Conservation (phyloP, 192 early-diverging fungal genomes). For the Coemansia sp. region DNA sequence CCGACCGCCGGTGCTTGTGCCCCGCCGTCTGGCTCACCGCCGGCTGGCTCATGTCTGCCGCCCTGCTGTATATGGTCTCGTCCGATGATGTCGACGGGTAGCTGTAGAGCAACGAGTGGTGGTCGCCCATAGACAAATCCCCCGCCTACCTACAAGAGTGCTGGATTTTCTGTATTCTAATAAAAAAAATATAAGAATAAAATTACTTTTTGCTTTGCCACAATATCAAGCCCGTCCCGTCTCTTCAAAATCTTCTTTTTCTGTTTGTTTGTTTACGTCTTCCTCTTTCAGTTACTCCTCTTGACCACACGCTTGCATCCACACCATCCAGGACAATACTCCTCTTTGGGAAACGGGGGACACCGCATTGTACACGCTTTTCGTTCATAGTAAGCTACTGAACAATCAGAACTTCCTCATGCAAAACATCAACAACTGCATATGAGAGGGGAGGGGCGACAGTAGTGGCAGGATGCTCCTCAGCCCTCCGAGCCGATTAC, state of each 20-base stretch:
- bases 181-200: not conserved
- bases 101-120: constrained; percentile 11
- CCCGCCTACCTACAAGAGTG: not conserved
- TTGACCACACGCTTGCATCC: too few relatives aligned
- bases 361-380: too few relatives aligned
- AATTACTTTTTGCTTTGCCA: constrained; percentile 1
- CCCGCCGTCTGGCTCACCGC: not conserved
- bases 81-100: constrained; percentile 14
- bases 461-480: too few relatives aligned
- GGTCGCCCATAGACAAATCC: constrained; percentile 6
- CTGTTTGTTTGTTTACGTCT: too few relatives aligned
- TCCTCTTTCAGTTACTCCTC: too few relatives aligned
- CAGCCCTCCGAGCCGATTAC: too few relatives aligned
- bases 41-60: not conserved
- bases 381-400: too few relatives aligned
- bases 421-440: too few relatives aligned
- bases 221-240: not conserved
- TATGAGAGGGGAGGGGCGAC: too few relatives aligned
- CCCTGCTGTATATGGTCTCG: constrained; percentile 36
- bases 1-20: constrained; percentile 17
- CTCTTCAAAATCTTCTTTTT: not conserved
- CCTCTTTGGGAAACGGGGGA: too few relatives aligned
- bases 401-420: too few relatives aligned
- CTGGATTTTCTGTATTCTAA: not conserved
- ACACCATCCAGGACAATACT: too few relatives aligned